Evolutionary conservation across 2,329 filamentous ascomycete genomes (phyloP), one percentile per base, ranked within the genome.

Genomic region (Colletotrichum paranaense): DNA sequence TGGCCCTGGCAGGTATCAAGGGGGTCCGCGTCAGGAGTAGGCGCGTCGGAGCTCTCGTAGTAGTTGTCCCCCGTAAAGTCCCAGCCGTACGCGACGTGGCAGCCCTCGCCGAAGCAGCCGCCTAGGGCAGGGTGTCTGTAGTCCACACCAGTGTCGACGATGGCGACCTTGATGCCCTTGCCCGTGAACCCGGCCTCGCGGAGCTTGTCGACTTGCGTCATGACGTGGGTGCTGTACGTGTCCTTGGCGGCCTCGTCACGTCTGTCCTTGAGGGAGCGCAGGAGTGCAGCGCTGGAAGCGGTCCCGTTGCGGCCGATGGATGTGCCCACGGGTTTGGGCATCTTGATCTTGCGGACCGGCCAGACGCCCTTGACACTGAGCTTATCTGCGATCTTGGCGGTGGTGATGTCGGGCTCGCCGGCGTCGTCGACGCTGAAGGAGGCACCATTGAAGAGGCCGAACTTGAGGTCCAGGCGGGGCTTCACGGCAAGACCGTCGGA

Each of bases 121-220:
- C 88, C 88, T 1, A 90, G 83, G 8, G 86, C 85, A 14, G 86
- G 86, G 71, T 88, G 87, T 9, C 77, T 81, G 76, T 89, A 89
- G 76, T 89, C 88, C 30, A 88, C 79, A 5, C 79, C 78, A 0
- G 76, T 78, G 72, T 86, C 83, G 57, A 87, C 78, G 35, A 87
- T 78, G 5, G 80, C 86, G 22, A 88, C 80, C 26, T 81, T 82
- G 35, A 86, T 77, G 1, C 86, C 86, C 53, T 84, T 82, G 24
- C 87, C 86, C 1, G 82, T 86, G n/a, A 85, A 78, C 8, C 86
- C 86, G 38, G 81, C 78, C 4, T 80, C 82, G 14, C 83, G 84
- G n/a, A 87, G 79, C 67, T 79, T 80, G 73, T 85, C 81, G 11
- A 84, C 81, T 58, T 82, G 80, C 9, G 79, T 79, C 79, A 81